Evolutionary conservation across 2,329 filamentous ascomycete genomes (phyloP), one percentile per base, ranked within the genome.

Genomic region (Colletotrichum scovillei): DNA sequence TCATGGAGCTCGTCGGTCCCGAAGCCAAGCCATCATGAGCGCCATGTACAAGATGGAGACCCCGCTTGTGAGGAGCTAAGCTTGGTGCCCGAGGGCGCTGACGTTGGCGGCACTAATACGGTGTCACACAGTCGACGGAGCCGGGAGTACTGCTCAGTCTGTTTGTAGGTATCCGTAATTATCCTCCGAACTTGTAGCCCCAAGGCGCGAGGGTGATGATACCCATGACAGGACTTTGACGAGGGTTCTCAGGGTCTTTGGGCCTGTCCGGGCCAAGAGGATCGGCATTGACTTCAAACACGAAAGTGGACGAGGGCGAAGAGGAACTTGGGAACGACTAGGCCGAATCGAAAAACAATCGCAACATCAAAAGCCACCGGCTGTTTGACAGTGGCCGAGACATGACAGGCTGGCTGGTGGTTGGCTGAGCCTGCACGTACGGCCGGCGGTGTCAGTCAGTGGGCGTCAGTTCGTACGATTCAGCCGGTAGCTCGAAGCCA

Each of bases 301-400:
- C 60, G 32, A 46, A 56, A 19, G 22, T 56, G 16, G 53, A 56
- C 26, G 53, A 56, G 14, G 53, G 14, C 5, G 66, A 42, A 16
- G 14, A 42, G 55, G 67, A 66, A 69, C 53, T 55, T 46, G 8
- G 38, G 19, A 14, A 30, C 19, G 49, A 19, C 32, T 56, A 65
- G 53, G 63, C 16, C 22, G 35, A 35, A 52, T 26, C 38, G 46
- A 62, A 56, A 35, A 42, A 30, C 69, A 59, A 68, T 32, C 16
- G 46, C 56, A 62, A 42, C 49, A 22, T 38, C 49, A 46, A 42
- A 30, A 64, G 53, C 59, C 55, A 60, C 55, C 32, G 35, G 46
- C 26, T 30, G 67, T 66, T 62, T 62, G 55, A 49, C 55, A 62
- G 67, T 57, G 67, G 60, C 42, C 56, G 71, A 71, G 67, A 71